Conservation (phyloP, 768 basidiomycete species). For the Suillus luteus region DNA sequence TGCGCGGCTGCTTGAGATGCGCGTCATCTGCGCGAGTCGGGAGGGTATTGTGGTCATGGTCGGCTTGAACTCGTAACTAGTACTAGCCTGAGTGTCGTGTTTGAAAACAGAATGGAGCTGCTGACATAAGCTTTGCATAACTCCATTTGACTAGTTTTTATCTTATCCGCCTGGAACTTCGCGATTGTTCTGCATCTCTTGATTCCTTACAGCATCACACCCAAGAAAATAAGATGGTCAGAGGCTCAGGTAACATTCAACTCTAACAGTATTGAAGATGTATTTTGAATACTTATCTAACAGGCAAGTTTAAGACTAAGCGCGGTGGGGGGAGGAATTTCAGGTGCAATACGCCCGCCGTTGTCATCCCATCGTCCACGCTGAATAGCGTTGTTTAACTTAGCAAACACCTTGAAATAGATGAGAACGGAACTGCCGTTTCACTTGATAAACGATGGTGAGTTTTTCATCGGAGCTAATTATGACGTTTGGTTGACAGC, state of each 20-base stretch:
- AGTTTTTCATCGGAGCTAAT: constrained; percentile 19
- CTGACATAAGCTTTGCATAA: constrained; percentile 23
- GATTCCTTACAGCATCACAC: background rate
- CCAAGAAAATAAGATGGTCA: constrained; percentile 28
- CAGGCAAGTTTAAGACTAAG: constrained; percentile 83
- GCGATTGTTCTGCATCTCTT: background rate
- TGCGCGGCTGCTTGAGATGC: constrained; percentile 53
- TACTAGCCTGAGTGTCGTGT: background rate
- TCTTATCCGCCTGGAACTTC: constrained; percentile 17
- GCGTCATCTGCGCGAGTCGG: constrained; percentile 74
- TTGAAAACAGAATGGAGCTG: background rate
- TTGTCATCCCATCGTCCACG: constrained; percentile 10
- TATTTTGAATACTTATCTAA: background rate
- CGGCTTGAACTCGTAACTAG: background rate
- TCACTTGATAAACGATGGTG: constrained; percentile 49
- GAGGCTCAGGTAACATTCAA: constrained; percentile 29
- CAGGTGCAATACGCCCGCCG: constrained; percentile 46
- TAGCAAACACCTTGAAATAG: constrained; percentile 62
- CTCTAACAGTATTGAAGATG: background rate
- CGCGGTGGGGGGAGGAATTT: constrained; percentile 89
- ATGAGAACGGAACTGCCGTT: constrained; percentile 57
- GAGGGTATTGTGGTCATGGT: constrained; percentile 85
- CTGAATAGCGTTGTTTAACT: constrained; percentile 17
- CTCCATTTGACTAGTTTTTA: constrained; percentile 11
- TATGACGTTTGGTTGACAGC: background rate